phyloP scores from a whole-genome alignment of 495 filamentous ascomycete genomes.

The Aspergillus nidulans region DNA sequence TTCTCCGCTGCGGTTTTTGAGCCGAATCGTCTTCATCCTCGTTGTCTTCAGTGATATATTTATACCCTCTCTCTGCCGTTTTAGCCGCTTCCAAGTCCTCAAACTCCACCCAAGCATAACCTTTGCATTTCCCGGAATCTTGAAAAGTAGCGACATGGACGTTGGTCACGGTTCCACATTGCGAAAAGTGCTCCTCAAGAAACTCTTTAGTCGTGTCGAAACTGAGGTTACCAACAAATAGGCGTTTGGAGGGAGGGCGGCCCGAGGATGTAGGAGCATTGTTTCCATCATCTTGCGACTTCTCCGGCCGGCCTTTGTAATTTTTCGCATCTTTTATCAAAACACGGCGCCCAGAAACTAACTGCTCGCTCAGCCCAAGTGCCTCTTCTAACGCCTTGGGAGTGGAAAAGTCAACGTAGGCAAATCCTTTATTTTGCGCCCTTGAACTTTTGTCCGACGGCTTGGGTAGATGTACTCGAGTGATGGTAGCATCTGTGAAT shows the following conservation, averaged over 20 bases:
- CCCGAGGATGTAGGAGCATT: slow-evolving; percentile 34
- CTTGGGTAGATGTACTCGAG: slow-evolving; percentile 75
- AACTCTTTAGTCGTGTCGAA: slow-evolving; percentile 82
- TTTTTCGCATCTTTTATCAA: slow-evolving; percentile 88
- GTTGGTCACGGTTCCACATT: slow-evolving; percentile 74
- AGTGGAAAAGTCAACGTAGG: slow-evolving; percentile 88
- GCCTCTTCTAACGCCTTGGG: slow-evolving; percentile 63
- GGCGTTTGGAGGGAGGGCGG: slow-evolving; percentile 64
- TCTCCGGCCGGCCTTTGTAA: slow-evolving; percentile 72
- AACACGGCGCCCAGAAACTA: slow-evolving; percentile 68
- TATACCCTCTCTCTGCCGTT: slow-evolving; percentile 77
- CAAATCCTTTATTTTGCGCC: slow-evolving; percentile 79
- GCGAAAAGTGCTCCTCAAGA: slow-evolving; percentile 70
- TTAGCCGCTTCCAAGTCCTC: slow-evolving; percentile 67
- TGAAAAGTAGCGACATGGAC: slow-evolving; percentile 92
- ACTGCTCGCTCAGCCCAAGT: slow-evolving; percentile 72
- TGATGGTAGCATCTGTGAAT: slow-evolving; percentile 66
- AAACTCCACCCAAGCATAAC: slow-evolving; percentile 93
- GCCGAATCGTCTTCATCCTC: slow-evolving; percentile 50
- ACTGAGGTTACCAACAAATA: slow-evolving; percentile 89
- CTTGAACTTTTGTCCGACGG: slow-evolving; percentile 42
- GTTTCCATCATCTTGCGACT: slow-evolving; percentile 44
- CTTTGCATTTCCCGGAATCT: slow-evolving; percentile 96
- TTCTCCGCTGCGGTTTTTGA: slow-evolving; percentile 58
- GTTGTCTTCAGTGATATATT: slow-evolving; percentile 59